These are phyloP conservation scores for Camellia lanceoleosa DNA, from an alignment of 148 eudicot genomes.

Conservation along the genomic window DNA sequence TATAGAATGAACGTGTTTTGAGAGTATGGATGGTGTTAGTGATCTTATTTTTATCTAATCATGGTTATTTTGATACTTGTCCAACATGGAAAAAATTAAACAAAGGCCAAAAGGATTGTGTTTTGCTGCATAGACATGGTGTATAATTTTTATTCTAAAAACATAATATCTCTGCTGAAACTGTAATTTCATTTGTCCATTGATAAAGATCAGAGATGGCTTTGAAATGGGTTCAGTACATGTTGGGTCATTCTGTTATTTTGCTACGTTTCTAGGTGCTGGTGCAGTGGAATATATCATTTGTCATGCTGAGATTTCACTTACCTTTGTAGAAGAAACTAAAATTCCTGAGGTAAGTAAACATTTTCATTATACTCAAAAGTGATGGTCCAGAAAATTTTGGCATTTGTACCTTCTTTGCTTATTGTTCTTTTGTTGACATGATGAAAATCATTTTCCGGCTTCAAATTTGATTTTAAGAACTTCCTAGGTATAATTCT, in stretches of 20 bases:
- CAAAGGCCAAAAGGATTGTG: neutral
- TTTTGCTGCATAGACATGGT: neutral
- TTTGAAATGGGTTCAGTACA: neutral
- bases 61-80: neutral
- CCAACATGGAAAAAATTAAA: neutral
- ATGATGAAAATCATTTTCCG: neutral
- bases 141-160: neutral
- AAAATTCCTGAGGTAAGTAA: constrained; percentile 70
- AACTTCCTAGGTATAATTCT: neutral
- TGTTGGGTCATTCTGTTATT: neutral
- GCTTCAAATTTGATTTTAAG: neutral
- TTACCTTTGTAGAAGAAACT: constrained; percentile 73
- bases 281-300: constrained; percentile 90
- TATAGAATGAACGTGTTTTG: neutral
- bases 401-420: neutral
- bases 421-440: constrained; percentile 1
- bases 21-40: neutral
- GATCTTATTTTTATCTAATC: constrained; percentile 2
- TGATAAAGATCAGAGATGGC: neutral
- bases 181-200: neutral
- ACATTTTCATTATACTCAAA: neutral
- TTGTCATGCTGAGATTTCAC: constrained; percentile 80
- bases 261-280: constrained; percentile 50
- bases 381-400: neutral
- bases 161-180: neutral